Percentiles rank a stretch among this genome's conserved stretches.
Evolutionary conservation across 2,329 filamentous ascomycete species (phyloP).

Genomic region (Diatrype stigma): DNA sequence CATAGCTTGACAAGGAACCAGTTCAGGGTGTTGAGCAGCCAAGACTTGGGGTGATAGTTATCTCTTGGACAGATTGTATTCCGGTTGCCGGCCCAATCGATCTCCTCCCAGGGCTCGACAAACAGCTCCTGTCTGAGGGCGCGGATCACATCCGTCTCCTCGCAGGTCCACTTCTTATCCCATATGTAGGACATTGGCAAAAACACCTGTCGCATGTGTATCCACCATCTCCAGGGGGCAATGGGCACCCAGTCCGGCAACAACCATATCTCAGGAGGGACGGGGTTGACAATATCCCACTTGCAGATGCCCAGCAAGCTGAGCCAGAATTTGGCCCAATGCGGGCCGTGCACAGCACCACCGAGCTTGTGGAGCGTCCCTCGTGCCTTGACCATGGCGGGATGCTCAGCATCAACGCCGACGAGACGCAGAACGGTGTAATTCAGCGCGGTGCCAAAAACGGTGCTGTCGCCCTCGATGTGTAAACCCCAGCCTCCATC

Average conservation of each 20-base stretch:
- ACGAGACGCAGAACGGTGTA: slow-evolving; percentile 78
- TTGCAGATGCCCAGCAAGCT: slow-evolving; percentile 74
- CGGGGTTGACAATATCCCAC: slow-evolving; percentile 93
- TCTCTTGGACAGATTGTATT: slow-evolving; percentile 77
- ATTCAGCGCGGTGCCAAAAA: slow-evolving; percentile 86
- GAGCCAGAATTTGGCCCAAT: slow-evolving; percentile 98
- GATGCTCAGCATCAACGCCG: slow-evolving; percentile 78
- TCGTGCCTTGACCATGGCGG: slow-evolving; percentile 80
- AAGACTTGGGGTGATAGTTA: slow-evolving; percentile 91
- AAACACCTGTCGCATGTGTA: slow-evolving; percentile 97
- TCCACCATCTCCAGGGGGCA: slow-evolving; percentile 94
- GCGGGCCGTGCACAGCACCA: slow-evolving; percentile 76
- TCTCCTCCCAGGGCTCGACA: slow-evolving; percentile 69
- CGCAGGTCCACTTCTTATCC: slow-evolving; percentile 75
- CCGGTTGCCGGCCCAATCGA: slow-evolving; percentile 72
- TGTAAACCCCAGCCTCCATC: slow-evolving; percentile 98
- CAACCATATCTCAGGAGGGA: slow-evolving; percentile 90
- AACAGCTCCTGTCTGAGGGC: slow-evolving; percentile 79
- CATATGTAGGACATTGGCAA: slow-evolving; percentile 87
- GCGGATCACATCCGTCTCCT: slow-evolving; percentile 68
- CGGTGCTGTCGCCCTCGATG: slow-evolving; percentile 87
- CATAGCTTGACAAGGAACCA: slow-evolving; percentile 76
- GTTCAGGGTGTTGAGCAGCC: slow-evolving; percentile 74
- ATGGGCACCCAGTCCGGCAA: slow-evolving; percentile 87
- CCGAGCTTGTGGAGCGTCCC: slow-evolving; percentile 79